Base-by-base conservation (phyloP, 805 yeast genomes). In the Sugiyamaella chiloensis region DNA sequence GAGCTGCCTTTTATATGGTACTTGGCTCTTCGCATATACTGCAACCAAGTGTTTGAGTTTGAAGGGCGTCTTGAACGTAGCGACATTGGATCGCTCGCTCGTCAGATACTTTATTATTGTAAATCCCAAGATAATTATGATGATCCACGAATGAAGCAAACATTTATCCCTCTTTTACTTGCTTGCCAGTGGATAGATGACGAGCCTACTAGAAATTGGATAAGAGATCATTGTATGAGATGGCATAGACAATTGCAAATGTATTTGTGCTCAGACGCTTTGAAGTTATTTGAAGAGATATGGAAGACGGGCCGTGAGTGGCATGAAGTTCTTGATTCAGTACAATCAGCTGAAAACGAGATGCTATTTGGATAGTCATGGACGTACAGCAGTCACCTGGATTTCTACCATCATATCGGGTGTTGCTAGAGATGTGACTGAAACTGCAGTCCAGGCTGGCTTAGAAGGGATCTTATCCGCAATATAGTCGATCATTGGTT, bases 381-480 rank as follows among this genome's bases (percentile, higher is more conserved):
- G 7, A n/a, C 34, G 12, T n/a, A 29, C 16, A n/a, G 34, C 34
- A 4, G 34, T 29, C 17, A 29, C 34, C 16, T 29, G 17, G 12
- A 29, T 29, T 17, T 29, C 34, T 5, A 29, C 34, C 34, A 29
- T 29, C 34, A 29, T 29, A n/a, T 29, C 34, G 5, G 34, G 16
- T n/a, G 34, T 29, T n/a, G 34, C 34, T 17, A 29, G 34, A 29
- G 34, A 29, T 5, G 34, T n/a, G 16, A 29, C 34, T 29, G 34
- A 29, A 29, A 29, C 34, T 6, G 34, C 34, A n/a, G 34, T 29
- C 34, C 34, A 29, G 4, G 34, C 34, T 5, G 34, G 34, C 16
- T 29, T 29, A 14, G 16, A n/a, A 17, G 34, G 34, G 16, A 29
- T 29, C 12, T 29, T 29, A 5, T 29, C 34, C 7, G 12, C 16